phyloP scores from a whole-genome alignment of 305 asterid species.

The Rubia peregrina region DNA sequence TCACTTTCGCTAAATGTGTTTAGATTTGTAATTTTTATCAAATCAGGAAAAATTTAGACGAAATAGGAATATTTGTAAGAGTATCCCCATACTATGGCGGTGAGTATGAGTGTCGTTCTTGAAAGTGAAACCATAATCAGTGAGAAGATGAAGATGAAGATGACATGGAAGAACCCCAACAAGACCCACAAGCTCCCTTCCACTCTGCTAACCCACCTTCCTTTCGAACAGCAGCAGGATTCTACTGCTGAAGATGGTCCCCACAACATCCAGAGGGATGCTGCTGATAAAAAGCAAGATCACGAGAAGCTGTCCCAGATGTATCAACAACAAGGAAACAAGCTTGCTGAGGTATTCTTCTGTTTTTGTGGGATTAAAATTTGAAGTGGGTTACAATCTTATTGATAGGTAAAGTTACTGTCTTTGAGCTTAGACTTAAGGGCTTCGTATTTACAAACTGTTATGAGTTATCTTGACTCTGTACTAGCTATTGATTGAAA shows the following conservation, averaged over 20 bases:
- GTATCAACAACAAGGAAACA: constrained; percentile 59
- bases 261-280: constrained; percentile 15
- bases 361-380: neutral
- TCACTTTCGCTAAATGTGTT: too few relatives aligned
- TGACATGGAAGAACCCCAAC: constrained; percentile 72
- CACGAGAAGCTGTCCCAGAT: constrained; percentile 34
- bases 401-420: neutral
- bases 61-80: too few relatives aligned
- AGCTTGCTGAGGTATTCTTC: constrained; percentile 65
- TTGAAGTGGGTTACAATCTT: neutral
- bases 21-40: too few relatives aligned
- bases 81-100: too few relatives aligned
- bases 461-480: neutral
- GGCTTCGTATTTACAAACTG: neutral
- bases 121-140: neutral
- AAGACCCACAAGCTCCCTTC: constrained; percentile 40
- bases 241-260: constrained; percentile 4
- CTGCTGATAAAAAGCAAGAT: constrained; percentile 20
- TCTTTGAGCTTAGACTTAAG: neutral
- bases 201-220: constrained; percentile 41
- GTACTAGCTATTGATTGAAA: neutral
- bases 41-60: too few relatives aligned
- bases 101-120: neutral
- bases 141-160: constrained; percentile 44
- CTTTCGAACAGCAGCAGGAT: constrained; percentile 39